Evolutionary conservation across 768 basidiomycete genomes (phyloP), one percentile per base, ranked within the genome.

Genomic region (Dentipellis fragilis): DNA sequence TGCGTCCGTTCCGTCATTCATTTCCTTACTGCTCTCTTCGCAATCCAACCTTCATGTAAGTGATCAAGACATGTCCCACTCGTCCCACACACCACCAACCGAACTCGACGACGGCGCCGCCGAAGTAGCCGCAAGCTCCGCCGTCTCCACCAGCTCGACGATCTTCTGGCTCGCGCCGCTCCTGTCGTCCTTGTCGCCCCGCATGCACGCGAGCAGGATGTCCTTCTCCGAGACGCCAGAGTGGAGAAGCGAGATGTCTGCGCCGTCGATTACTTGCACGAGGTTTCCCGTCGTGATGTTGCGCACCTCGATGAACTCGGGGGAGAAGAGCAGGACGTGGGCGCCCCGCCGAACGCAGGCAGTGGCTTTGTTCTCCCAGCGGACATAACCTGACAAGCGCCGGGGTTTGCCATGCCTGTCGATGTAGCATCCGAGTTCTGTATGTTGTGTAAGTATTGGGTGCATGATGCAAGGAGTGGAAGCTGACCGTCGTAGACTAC

Each of bases 181-280:
- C 55, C 75, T 70, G 59, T 85, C 82, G 52, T 83, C 78, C 59
- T 75, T 75, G 52, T 66, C 65, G 10, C 87, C 87, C 40, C 72
- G 75, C 83, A 84, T 84, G 11, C 76, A 85, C 4, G 84, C 71
- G 47, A 90, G 64, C 21, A 87, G 72, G 6, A 80, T 73, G 51
- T 79, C 77, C 34, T 76, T 71, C 14, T 61, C 62, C 45, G 72
- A 68, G 40, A 71, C 67, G 0, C 73, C 75, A 11, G 71, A 67
- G 65, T 85, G 75, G 49, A 89, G 67, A 29, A 89, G 73, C 22
- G 87, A 80, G 38, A 92, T 77, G 61, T 89, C 86, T 10, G 63
- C 61, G 0, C 76, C 89, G 63, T 89, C 85, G 46, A 92, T 81
- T n/a, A 90, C 86, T 68, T 93, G 90, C n/a, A 84, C 80, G 17